Evolutionary conservation across 2,329 filamentous ascomycete species (phyloP), one percentile per base, ranked within the genome.

Genomic region (Rasamsonia emersonii): DNA sequence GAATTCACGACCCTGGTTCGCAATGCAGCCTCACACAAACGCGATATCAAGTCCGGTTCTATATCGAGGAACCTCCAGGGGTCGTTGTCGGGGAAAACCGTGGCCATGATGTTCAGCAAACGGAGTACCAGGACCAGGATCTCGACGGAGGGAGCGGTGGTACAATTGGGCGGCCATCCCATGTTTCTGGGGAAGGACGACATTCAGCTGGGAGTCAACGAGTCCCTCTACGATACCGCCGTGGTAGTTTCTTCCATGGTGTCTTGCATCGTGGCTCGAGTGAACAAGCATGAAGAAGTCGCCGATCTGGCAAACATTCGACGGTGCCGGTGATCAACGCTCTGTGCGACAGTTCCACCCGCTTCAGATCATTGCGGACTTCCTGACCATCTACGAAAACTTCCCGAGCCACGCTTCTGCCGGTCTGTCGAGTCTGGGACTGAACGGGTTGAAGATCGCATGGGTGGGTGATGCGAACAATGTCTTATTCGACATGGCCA

Each of bases 401-500:
- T 86, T 88, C 57, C 70, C 73, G 1, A 65, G 69, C 16, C 59
- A 57, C 30, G 53, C 53, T 6, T 51, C 51, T 32, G 33, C 38
- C n/a, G 39, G 47, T 7, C 35, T 54, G 9, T 51, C 56, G 9
- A 65, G 67, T 32, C 68, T 93, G 5, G 82, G 84, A 2, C 67
- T 93, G 4, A 74, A 84, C 45, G 85, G 86, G 1, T 61, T 94
- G 49, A 96, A 94, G 64, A 75, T 96, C 40, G 89, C 91, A 10
- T 98, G 91, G 91, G 71, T 98, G 27, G 89, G 89, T 32, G 89
- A 98, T 55, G 86, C 86, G 8, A 98, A 96, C 66, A 98, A 98
- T 48, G 89, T 98, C 17, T 75, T 96, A 15, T 95, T 88, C 53
- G 89, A 98, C 54, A 71, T 96, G 33, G 86, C 88, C 29, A 89